Evolutionary conservation across 2,329 filamentous ascomycete species (phyloP).

Genomic region (Alternaria sp.): DNA sequence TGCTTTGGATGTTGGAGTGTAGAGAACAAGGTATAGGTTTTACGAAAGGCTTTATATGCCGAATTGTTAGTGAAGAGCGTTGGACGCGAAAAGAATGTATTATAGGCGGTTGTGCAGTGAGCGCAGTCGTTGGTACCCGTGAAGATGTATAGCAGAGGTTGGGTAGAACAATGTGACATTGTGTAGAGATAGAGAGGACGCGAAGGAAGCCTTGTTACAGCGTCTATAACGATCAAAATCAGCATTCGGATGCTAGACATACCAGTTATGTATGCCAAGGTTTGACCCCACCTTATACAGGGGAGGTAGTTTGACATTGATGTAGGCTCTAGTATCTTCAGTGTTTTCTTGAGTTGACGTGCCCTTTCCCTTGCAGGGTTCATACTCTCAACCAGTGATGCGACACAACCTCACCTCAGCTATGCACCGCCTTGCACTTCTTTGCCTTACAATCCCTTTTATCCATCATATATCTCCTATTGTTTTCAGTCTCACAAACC

Average conservation of each 20-base stretch:
- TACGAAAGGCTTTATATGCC: neutral
- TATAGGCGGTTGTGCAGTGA: neutral
- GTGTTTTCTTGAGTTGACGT: neutral
- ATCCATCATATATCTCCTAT: neutral
- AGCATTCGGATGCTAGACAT: neutral
- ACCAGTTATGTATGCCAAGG: neutral
- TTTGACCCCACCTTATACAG: accelerated
- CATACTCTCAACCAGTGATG: neutral
- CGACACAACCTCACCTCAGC: neutral
- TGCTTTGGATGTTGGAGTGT: neutral
- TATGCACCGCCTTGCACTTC: neutral
- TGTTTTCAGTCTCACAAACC: accelerated
- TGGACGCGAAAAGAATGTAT: neutral
- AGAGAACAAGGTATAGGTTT: neutral
- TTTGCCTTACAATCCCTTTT: accelerated
- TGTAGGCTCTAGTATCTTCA: neutral
- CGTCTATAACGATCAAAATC: neutral
- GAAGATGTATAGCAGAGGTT: too few species aligned
- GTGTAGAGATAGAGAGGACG: neutral
- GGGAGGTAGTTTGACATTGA: accelerated
- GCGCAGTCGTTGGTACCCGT: neutral
- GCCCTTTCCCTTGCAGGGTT: neutral
- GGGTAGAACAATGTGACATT: too few species aligned
- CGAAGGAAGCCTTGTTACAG: neutral
- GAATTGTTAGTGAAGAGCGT: neutral